These are phyloP conservation scores for Kazachstania sp. DNA, from an alignment of 1,139 yeast species.

Conservation along the genomic window DNA sequence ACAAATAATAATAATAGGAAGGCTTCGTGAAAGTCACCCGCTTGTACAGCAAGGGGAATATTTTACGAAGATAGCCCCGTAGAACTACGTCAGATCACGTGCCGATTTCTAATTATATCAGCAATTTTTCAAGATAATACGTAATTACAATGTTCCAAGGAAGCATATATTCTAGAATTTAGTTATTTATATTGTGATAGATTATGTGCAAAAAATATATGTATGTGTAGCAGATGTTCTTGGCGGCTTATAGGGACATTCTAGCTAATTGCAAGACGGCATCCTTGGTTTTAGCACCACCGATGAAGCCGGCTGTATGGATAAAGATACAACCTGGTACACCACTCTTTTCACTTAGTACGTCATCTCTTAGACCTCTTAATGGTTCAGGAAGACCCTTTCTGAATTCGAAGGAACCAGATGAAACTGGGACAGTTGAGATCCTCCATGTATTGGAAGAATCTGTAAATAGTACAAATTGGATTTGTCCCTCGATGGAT, in stretches of 20 bases:
- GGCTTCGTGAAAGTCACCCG: no score
- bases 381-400: conserved; percentile 80
- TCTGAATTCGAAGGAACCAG: conserved; percentile 76
- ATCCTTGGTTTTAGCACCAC: conserved; percentile 79
- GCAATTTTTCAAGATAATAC: no score
- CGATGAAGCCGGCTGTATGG: conserved; percentile 96
- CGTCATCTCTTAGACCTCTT: conserved; percentile 92
- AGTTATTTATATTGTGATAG: no score
- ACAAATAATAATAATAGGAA: no score
- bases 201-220: not conserved
- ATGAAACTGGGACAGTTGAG: conserved; percentile 73
- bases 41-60: no score
- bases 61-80: no score
- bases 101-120: no score
- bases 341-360: conserved; percentile 61
- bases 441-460: conserved; percentile 73
- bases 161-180: no score
- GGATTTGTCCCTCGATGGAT: conserved; percentile 44
- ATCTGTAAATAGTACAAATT: conserved; percentile 77
- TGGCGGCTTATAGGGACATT: conserved; percentile 33
- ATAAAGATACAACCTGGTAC: conserved; percentile 81
- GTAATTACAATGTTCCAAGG: no score
- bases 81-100: no score
- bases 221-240: not conserved
- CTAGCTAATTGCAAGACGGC: conserved; percentile 73